Conservation (phyloP, 148 eudicot species). For the Persicaria tinctoria region DNA sequence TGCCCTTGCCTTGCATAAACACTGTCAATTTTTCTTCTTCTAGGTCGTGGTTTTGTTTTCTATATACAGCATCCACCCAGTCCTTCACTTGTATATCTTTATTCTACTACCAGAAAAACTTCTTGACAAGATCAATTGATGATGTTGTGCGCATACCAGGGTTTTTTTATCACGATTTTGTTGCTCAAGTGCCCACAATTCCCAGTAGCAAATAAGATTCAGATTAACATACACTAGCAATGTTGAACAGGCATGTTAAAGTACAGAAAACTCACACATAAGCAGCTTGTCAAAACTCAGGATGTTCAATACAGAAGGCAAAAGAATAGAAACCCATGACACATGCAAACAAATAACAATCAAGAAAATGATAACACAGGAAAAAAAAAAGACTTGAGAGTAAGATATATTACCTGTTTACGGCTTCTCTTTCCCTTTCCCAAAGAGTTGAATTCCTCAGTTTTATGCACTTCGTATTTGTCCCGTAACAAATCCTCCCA, state of each 20-base stretch:
- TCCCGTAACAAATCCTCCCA: conserved; percentile 91
- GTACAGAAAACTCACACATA: not conserved
- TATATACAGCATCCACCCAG: no score
- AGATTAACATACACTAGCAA: not conserved
- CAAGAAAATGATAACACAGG: not conserved
- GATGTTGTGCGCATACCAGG: not conserved
- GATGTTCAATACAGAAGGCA: not conserved
- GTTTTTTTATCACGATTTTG: not conserved
- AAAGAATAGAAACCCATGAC: not conserved
- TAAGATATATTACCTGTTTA: conserved; percentile 54
- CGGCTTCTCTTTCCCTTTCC: conserved; percentile 98
- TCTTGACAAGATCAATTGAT: not conserved
- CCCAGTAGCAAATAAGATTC: not conserved
- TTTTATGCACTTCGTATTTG: conserved; percentile 72
- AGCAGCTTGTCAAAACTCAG: not conserved
- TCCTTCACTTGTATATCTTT: no score
- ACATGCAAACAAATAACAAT: not conserved
- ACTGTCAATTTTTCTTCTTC: no score
- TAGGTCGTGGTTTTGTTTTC: no score
- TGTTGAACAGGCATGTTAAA: not conserved
- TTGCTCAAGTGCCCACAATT: not conserved
- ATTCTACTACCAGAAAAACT: no score
- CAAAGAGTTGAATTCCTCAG: conserved; percentile 78
- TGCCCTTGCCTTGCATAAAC: no score
- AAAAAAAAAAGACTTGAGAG: not conserved